A percentile compares a stretch with the other conserved stretches of the same genome.
phyloP scores from a whole-genome alignment of 441 rosid genomes.

The Flueggea neowawraea region DNA sequence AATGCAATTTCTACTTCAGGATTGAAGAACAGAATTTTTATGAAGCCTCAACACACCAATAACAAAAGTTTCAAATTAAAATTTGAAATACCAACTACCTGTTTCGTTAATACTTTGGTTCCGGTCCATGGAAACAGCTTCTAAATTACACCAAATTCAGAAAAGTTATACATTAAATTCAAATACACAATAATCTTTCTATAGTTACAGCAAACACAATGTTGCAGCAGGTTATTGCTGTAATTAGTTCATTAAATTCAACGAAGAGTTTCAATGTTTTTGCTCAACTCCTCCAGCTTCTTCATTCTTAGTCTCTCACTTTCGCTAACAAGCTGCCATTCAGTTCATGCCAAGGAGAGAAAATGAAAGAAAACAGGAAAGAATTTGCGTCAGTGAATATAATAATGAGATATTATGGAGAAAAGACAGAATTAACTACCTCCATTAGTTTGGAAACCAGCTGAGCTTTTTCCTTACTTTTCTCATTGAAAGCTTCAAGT shows the following conservation, averaged over 20 bases:
- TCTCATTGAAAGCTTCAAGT: slow-evolving; percentile 83
- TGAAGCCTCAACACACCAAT: too few species aligned
- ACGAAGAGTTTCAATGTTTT: slow-evolving; percentile 46
- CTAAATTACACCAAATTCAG: too few species aligned
- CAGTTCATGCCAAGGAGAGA: not conserved
- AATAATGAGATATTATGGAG: not conserved
- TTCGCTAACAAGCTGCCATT: slow-evolving; percentile 65
- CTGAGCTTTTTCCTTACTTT: slow-evolving; percentile 79
- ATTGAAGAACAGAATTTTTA: too few species aligned
- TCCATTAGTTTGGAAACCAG: slow-evolving; percentile 77
- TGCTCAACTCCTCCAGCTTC: slow-evolving; percentile 93
- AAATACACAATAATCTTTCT: too few species aligned
- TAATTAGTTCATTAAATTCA: slow-evolving; percentile 13
- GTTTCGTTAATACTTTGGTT: too few species aligned
- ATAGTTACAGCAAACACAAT: too few species aligned
- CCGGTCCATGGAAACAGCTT: too few species aligned
- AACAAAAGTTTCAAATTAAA: too few species aligned
- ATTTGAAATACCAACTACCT: too few species aligned
- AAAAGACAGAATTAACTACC: slow-evolving; percentile 29
- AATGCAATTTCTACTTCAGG: too few species aligned
- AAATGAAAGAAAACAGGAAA: not conserved
- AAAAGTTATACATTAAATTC: too few species aligned
- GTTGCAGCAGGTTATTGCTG: slow-evolving; percentile 2
- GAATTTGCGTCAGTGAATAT: not conserved
- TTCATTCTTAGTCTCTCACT: slow-evolving; percentile 81